Percentiles rank a stretch among this genome's conserved stretches.
These are phyloP conservation scores for Yamadazyma taylorii DNA, from an alignment of 1,139 yeast genomes.

Conservation along the genomic window DNA sequence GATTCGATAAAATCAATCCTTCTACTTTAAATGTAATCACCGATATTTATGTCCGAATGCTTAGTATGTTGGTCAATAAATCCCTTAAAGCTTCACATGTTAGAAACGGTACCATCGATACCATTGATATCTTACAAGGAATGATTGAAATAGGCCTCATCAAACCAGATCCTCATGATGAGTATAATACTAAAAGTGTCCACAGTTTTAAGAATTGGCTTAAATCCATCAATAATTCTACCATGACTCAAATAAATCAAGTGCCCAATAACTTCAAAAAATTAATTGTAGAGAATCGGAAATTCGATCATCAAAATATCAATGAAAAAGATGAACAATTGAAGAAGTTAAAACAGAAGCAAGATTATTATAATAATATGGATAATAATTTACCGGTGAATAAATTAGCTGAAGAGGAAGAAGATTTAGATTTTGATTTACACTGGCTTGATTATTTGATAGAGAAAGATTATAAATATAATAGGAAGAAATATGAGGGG, in stretches of 20 bases:
- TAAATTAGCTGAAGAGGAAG: slow-evolving; percentile 25
- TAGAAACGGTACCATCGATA: slow-evolving; percentile 26
- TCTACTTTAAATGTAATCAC: slow-evolving; percentile 60
- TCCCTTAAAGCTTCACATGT: slow-evolving; percentile 28
- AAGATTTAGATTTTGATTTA: slow-evolving; percentile 33
- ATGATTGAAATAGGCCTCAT: slow-evolving; percentile 55
- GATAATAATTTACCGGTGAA: background rate
- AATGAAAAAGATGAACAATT: slow-evolving; percentile 29
- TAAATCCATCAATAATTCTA: slow-evolving; percentile 27
- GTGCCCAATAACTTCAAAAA: slow-evolving; percentile 33
- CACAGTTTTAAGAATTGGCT: slow-evolving; percentile 41
- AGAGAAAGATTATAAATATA: slow-evolving; percentile 46
- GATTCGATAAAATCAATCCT: slow-evolving; percentile 71
- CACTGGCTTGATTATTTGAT: slow-evolving; percentile 44
- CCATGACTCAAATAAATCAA: slow-evolving; percentile 29
- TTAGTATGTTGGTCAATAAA: slow-evolving; percentile 46
- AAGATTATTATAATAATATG: slow-evolving; percentile 40
- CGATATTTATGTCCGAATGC: slow-evolving; percentile 59
- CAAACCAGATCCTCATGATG: slow-evolving; percentile 13
- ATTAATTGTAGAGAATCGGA: slow-evolving; percentile 41
- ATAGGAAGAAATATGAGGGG: slow-evolving; percentile 40
- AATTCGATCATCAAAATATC: slow-evolving; percentile 28
- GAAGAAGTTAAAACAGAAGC: slow-evolving; percentile 28
- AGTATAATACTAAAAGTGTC: slow-evolving; percentile 40
- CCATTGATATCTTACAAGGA: slow-evolving; percentile 64